These are phyloP conservation scores for Penicillium sp. DNA, from an alignment of 2,329 filamentous ascomycete species.

Conservation along the genomic window DNA sequence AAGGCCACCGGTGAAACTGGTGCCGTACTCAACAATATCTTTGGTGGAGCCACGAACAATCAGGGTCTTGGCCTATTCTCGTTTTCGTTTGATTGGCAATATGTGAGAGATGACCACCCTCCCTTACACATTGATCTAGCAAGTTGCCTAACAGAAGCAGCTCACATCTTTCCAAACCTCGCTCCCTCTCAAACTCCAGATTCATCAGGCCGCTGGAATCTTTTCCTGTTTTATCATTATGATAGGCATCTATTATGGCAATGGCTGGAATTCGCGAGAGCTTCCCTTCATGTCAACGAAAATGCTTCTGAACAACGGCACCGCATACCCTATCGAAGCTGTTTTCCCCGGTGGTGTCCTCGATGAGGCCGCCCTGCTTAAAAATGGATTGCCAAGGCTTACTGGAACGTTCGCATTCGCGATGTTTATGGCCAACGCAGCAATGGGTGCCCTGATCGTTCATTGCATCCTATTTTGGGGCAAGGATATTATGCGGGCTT, in stretches of 20 bases:
- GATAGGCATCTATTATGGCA: slow-evolving; percentile 54
- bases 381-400: slow-evolving; percentile 50
- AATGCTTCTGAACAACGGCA: slow-evolving; percentile 45
- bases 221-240: slow-evolving; percentile 52
- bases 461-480: slow-evolving; percentile 59
- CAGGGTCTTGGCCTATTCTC: slow-evolving; percentile 54
- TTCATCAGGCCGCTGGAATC: slow-evolving; percentile 50
- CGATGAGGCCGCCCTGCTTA: slow-evolving; percentile 38
- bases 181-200: slow-evolving; percentile 54
- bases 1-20: slow-evolving; percentile 51
- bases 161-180: slow-evolving; percentile 57
- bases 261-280: slow-evolving; percentile 50
- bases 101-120: slow-evolving; percentile 19
- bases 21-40: slow-evolving; percentile 48
- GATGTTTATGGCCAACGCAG: slow-evolving; percentile 59
- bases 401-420: slow-evolving; percentile 54
- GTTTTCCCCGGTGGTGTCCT: slow-evolving; percentile 40
- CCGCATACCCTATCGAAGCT: slow-evolving; percentile 42
- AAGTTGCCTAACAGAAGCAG: slow-evolving; percentile 29
- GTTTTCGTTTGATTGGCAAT: slow-evolving; percentile 57
- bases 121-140: background rate
- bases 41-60: slow-evolving; percentile 55
- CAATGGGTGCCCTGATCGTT: slow-evolving; percentile 56
- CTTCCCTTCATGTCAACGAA: slow-evolving; percentile 58
- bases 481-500: slow-evolving; percentile 51